phyloP scores from a whole-genome alignment of 805 yeast species.

The Candida odintsovae region DNA sequence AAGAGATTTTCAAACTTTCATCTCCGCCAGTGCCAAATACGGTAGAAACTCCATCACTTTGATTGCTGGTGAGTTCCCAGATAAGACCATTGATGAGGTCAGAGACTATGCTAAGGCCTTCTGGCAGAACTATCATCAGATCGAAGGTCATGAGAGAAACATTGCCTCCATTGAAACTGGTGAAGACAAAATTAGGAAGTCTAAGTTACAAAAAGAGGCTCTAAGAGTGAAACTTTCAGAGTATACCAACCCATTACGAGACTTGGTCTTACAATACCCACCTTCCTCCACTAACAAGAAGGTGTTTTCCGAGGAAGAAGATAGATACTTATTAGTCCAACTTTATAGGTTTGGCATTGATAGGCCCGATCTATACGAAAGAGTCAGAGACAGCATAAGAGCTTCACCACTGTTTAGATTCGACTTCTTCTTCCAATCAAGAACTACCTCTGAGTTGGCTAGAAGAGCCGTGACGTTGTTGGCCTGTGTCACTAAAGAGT shows the following conservation, averaged over 20 bases:
- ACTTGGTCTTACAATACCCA: conserved; percentile 64
- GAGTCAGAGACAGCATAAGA: conserved; percentile 68
- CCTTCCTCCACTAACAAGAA: conserved; percentile 62
- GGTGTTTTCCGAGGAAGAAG: conserved; percentile 83
- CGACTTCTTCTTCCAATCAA: conserved; percentile 80
- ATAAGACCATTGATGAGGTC: conserved; percentile 77
- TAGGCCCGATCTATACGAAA: conserved; percentile 70
- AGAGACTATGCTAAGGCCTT: conserved; percentile 70
- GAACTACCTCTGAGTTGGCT: conserved; percentile 70
- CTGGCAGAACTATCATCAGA: conserved; percentile 72
- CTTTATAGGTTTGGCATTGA: conserved; percentile 78
- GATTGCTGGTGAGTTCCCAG: conserved; percentile 70
- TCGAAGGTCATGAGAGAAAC: conserved; percentile 87
- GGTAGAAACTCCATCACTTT: conserved; percentile 71
- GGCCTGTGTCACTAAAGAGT: conserved; percentile 69
- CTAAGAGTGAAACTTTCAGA: conserved; percentile 68
- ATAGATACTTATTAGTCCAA: conserved; percentile 77
- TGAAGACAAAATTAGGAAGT: conserved; percentile 69
- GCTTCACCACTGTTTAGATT: conserved; percentile 74
- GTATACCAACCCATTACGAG: conserved; percentile 74
- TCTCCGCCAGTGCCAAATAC: conserved; percentile 65
- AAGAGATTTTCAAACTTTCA: conserved; percentile 80
- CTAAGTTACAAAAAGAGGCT: conserved; percentile 69
- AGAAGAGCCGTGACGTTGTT: conserved; percentile 79
- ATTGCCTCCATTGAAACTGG: conserved; percentile 80